Base-by-base conservation (phyloP, 2,329 filamentous ascomycete species). In the Chalaropsis thielavioides region DNA sequence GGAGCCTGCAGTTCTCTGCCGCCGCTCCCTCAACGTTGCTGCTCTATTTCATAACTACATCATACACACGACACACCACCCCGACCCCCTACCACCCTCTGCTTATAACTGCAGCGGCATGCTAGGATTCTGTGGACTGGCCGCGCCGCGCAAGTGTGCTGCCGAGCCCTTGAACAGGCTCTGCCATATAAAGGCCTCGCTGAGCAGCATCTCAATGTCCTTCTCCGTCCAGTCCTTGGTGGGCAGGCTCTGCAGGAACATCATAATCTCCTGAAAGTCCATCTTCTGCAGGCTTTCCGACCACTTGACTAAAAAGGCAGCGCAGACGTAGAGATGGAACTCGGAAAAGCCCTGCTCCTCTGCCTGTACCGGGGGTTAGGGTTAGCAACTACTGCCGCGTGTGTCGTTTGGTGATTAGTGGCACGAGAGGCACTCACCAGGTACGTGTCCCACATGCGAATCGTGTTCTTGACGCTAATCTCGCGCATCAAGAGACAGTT, bases 361-460 rank as follows among this genome's bases (percentile, higher is more conserved):
- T 61, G 94, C 91, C 92, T 97, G 69, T 17, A 44, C 4, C 17
- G 10, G 19, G 2, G 24, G 46, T 41, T 60, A 27, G 35, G n/a
- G 24, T 63, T 38, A 41, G 24, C 31, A 22, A 17, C 3, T 56
- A 31, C 13, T n/a, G 6, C 15, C 1, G 54, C 13, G 24, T 66
- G 59, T 17, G 56, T 17, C n/a, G 38, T 22, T 38, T 24, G 5
- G 41, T 15, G 19, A 35, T 19, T 17, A 11, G 44, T 17, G 67
- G 67, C 62, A 68, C 69, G 68, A 69, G 70, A 56, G 44, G 5
- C 62, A 76, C 85, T 73, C 79, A 96, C 92, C 78, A 99, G 83
- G 77, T 99, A 99, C 31, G 94, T 99, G 75, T 99, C 94, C 94
- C 94, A 99, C 94, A 99, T 99, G 70, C 94, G 83, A 69, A 99